Evolutionary conservation across 768 basidiomycete species (phyloP).

Genomic region (Rhodotorula graminis): DNA sequence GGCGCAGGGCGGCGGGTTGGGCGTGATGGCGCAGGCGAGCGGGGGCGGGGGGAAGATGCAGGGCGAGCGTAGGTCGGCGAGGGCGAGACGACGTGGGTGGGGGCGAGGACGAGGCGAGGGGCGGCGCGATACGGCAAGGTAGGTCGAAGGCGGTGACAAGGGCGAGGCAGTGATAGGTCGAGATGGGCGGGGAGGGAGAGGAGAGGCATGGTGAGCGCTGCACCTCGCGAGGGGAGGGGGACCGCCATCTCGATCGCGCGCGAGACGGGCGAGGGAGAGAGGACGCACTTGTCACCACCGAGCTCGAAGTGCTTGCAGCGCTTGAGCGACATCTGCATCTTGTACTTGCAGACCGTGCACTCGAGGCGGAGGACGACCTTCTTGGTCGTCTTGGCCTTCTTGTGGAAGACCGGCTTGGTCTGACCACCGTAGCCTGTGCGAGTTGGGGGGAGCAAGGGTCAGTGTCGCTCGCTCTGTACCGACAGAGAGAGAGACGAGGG

Average conservation of each 20-base stretch:
- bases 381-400: constrained; percentile 94
- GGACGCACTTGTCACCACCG: constrained; percentile 77
- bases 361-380: constrained; percentile 97
- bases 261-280: background rate
- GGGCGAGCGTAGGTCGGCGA: too few relatives aligned
- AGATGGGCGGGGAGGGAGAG: too few relatives aligned
- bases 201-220: background rate
- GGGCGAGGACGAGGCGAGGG: too few relatives aligned
- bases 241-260: background rate
- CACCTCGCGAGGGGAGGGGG: too few relatives aligned
- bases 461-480: background rate
- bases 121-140: too few relatives aligned
- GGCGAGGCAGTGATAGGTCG: too few relatives aligned
- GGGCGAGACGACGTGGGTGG: too few relatives aligned
- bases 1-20: background rate
- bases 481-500: too few relatives aligned
- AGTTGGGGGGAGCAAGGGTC: constrained; percentile 40
- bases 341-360: constrained; percentile 96
- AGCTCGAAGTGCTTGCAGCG: constrained; percentile 99
- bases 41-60: too few relatives aligned
- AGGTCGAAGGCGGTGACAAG: too few relatives aligned
- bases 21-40: too few relatives aligned
- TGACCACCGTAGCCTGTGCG: constrained; percentile 95
- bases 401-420: constrained; percentile 99
- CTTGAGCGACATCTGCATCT: constrained; percentile 88